Percentiles rank a stretch among this genome's conserved stretches.
Conservation (phyloP, 352 stramenopile genomes). For the Phytophthora quininea region DNA sequence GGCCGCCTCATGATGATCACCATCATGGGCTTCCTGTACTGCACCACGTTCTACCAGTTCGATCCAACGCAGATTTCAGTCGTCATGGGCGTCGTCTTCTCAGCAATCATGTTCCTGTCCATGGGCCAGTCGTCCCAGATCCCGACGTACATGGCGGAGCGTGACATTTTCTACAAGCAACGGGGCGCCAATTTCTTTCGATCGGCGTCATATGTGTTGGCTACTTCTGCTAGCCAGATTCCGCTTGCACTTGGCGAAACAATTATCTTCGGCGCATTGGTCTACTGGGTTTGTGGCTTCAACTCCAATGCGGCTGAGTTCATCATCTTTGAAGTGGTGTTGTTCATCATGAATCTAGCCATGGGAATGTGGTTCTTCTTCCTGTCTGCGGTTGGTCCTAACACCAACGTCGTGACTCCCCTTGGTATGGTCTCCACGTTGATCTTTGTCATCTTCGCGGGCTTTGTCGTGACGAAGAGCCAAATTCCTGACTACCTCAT, state of each 20-base stretch:
- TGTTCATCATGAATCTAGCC: conserved; percentile 48
- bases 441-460: conserved; percentile 47
- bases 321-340: conserved; percentile 39
- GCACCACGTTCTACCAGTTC: background rate
- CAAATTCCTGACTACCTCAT: background rate
- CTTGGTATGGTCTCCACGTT: conserved; percentile 41
- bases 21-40: background rate
- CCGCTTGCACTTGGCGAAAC: conserved; percentile 54
- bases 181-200: background rate
- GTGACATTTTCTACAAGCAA: background rate
- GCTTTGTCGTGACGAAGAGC: background rate
- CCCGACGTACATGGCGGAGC: background rate
- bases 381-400: conserved; percentile 32
- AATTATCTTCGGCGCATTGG: conserved; percentile 71
- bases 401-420: conserved; percentile 32
- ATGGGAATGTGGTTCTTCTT: conserved; percentile 25
- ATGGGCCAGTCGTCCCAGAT: background rate
- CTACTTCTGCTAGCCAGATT: conserved; percentile 16
- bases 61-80: background rate
- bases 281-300: conserved; percentile 87
- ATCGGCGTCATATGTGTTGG: background rate
- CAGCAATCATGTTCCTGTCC: background rate
- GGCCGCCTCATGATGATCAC: background rate
- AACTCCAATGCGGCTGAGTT: conserved; percentile 23
- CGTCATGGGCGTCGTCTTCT: background rate